These are phyloP conservation scores for Serendipita vermifera DNA, from an alignment of 768 basidiomycete species.

Conservation along the genomic window DNA sequence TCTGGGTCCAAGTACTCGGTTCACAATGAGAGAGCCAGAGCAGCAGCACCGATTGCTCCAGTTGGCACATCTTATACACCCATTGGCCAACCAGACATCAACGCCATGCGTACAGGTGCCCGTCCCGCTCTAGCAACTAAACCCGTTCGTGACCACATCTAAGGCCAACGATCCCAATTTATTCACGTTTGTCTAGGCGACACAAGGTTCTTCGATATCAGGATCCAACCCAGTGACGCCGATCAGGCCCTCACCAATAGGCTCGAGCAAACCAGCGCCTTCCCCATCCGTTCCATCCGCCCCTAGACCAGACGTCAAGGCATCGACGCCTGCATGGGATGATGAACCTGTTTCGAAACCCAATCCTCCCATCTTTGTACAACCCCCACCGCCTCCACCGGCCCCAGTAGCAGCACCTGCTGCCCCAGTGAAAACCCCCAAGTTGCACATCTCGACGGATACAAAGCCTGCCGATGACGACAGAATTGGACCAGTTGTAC, in stretches of 20 bases:
- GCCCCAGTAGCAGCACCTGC: slow-evolving; percentile 29
- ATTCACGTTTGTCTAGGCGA: no score
- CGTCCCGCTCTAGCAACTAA: no score
- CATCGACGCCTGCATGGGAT: neutral
- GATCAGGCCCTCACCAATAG: no score
- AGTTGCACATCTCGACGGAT: slow-evolving; percentile 24
- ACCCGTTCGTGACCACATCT: no score
- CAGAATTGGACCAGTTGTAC: slow-evolving; percentile 62
- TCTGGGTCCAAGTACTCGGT: slow-evolving; percentile 75
- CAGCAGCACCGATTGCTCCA: slow-evolving; percentile 66
- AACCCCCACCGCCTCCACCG: slow-evolving; percentile 21
- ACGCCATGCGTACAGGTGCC: slow-evolving; percentile 16
- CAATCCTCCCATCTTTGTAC: neutral
- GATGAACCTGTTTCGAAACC: neutral
- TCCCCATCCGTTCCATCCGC: slow-evolving; percentile 9
- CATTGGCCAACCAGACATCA: slow-evolving; percentile 59
- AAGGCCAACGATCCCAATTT: no score
- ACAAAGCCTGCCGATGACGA: slow-evolving; percentile 68
- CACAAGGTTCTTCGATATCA: no score
- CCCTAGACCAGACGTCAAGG: slow-evolving; percentile 2
- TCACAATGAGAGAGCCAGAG: slow-evolving; percentile 64
- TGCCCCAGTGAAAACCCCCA: slow-evolving; percentile 16
- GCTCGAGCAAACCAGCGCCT: no score
- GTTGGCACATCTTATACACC: slow-evolving; percentile 68
- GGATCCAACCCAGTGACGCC: no score